Conservation (phyloP, 2,329 filamentous ascomycete species). For the Aspergillus glaucus region DNA sequence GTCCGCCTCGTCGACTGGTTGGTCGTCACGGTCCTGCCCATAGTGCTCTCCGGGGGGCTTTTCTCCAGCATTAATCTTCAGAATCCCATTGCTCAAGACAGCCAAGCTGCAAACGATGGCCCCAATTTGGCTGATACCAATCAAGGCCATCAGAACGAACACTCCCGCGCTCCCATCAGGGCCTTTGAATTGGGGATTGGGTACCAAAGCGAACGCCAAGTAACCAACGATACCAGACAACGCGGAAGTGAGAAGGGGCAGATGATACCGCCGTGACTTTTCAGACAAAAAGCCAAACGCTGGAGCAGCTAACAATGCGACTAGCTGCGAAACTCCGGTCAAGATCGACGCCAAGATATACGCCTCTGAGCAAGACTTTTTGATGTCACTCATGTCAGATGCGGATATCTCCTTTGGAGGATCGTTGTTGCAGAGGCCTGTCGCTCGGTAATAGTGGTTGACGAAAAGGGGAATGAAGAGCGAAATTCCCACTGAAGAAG, state of each 20-base stretch:
- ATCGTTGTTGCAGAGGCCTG: constrained; percentile 64
- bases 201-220: constrained; percentile 64
- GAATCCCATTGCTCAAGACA: constrained; percentile 72
- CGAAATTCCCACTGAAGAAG: constrained; percentile 90
- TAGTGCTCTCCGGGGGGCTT: constrained; percentile 4
- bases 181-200: constrained; percentile 68
- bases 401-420: constrained; percentile 22
- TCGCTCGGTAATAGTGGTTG: constrained; percentile 80
- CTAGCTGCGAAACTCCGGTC: constrained; percentile 80
- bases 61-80: constrained; percentile 37
- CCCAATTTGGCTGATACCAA: constrained; percentile 91
- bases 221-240: constrained; percentile 74
- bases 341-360: constrained; percentile 83
- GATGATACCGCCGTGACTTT: constrained; percentile 58
- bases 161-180: constrained; percentile 62
- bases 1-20: constrained; percentile 2
- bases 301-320: constrained; percentile 78
- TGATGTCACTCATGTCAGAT: constrained; percentile 55
- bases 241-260: constrained; percentile 67
- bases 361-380: constrained; percentile 74
- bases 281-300: constrained; percentile 81
- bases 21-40: constrained; percentile 8
- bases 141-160: constrained; percentile 69
- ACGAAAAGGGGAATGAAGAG: constrained; percentile 91
- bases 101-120: constrained; percentile 95